Evolutionary conservation across 164 flowering plant species (phyloP).

Genomic region (Santalum album): DNA sequence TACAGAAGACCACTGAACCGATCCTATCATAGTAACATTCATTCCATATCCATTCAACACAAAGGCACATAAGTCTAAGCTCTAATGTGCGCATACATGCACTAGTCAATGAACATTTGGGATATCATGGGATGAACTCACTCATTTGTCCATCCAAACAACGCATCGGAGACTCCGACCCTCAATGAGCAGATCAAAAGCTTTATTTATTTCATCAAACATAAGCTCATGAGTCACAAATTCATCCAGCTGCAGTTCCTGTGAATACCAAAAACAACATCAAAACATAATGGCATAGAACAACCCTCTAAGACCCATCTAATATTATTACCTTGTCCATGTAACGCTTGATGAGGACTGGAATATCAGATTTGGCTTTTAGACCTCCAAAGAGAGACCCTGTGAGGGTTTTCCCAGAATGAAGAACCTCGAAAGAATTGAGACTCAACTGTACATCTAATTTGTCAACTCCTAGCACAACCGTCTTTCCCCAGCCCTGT

Average conservation of each 20-base stretch:
- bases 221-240: constrained; percentile 56
- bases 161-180: constrained; percentile 55
- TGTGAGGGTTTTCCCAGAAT: constrained; percentile 30
- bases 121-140: no score
- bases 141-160: constrained; percentile 53
- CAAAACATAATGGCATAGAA: constrained; percentile 3
- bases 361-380: constrained; percentile 54
- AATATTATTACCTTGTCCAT: constrained; percentile 33
- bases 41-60: no score
- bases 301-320: constrained; percentile 6
- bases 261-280: constrained; percentile 11
- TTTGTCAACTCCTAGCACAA: constrained; percentile 52
- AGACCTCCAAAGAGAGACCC: constrained; percentile 57
- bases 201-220: constrained; percentile 51
- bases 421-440: constrained; percentile 34
- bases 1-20: no score
- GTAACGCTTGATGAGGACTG: constrained; percentile 41
- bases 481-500: constrained; percentile 85
- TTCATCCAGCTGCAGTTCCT: constrained; percentile 51
- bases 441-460: constrained; percentile 36
- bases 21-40: no score
- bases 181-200: constrained; percentile 41
- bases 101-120: no score
- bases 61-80: no score
- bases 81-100: no score